A percentile compares a stretch with the other conserved stretches of the same genome.
These are phyloP conservation scores for Podospora australis DNA, from an alignment of 495 filamentous ascomycete genomes.

Conservation along the genomic window DNA sequence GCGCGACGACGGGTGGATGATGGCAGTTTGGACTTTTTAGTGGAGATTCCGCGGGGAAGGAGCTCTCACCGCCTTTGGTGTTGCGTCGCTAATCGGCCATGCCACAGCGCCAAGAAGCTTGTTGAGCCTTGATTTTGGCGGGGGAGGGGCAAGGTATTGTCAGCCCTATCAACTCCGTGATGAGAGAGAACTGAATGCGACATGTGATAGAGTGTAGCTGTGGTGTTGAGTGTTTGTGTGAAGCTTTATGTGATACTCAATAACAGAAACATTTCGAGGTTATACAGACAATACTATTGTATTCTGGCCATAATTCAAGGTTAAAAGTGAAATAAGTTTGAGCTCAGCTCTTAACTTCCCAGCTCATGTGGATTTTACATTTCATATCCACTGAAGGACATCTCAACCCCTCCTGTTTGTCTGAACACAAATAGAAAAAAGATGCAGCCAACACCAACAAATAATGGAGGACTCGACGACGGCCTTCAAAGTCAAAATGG, in stretches of 20 bases:
- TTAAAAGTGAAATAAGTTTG: too few species aligned
- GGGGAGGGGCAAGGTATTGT: slow-evolving; percentile 13
- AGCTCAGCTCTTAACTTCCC: too few species aligned
- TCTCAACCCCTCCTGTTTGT: too few species aligned
- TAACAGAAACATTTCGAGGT: too few species aligned
- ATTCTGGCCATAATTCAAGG: too few species aligned
- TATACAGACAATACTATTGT: too few species aligned
- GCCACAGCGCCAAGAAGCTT: slow-evolving; percentile 1
- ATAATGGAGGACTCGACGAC: too few species aligned
- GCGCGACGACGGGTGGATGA: neutral
- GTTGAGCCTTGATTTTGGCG: slow-evolving; percentile 3
- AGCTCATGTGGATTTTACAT: too few species aligned
- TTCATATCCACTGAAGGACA: too few species aligned
- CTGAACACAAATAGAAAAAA: too few species aligned
- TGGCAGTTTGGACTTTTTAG: slow-evolving; percentile 25
- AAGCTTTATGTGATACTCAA: too few species aligned
- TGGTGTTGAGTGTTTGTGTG: neutral
- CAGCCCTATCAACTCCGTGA: slow-evolving; percentile 17
- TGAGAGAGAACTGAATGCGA: neutral
- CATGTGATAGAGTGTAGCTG: neutral
- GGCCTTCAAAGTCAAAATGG: neutral
- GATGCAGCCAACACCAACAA: neutral
- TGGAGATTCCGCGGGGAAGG: too few species aligned
- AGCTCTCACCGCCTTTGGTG: slow-evolving; percentile 19
- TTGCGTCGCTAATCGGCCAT: neutral